Percentiles rank a stretch among this genome's conserved stretches.
phyloP scores from a whole-genome alignment of 139 green algal genomes.

The Ettlia oleoabundans region DNA sequence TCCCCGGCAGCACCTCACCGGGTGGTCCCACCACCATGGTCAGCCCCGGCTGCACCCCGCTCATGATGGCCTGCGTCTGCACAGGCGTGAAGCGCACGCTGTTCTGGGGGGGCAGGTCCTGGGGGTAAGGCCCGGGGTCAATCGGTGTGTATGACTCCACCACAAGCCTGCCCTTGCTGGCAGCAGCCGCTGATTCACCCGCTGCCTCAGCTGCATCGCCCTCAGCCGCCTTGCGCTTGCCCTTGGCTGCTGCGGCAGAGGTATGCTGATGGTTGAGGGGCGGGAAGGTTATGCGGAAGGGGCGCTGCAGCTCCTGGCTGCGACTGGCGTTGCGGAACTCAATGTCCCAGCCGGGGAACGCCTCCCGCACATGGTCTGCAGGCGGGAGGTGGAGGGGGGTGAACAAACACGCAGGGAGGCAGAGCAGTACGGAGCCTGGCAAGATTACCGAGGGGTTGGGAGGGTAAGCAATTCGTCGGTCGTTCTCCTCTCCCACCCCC shows the following conservation, averaged over 20 bases:
- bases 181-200: conserved; percentile 18
- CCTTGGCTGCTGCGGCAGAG: not conserved
- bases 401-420: not conserved
- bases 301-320: conserved; percentile 49
- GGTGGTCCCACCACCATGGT: conserved; percentile 97
- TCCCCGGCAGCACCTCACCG: conserved; percentile 4
- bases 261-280: conserved; percentile 35
- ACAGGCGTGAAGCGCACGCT: conserved; percentile 93
- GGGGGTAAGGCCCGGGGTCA: conserved; percentile 90
- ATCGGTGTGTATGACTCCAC: conserved; percentile 82
- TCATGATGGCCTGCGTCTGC: conserved; percentile 83
- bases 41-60: conserved; percentile 89
- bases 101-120: conserved; percentile 84
- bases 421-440: no score
- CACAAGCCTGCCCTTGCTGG: conserved; percentile 48
- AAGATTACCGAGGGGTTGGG: no score
- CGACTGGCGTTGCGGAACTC: conserved; percentile 45
- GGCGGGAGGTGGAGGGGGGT: not conserved
- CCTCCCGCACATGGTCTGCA: conserved; percentile 81
- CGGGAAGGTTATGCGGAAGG: conserved; percentile 91
- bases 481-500: no score
- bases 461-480: no score
- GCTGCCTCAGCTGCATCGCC: not conserved
- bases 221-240: conserved; percentile 47
- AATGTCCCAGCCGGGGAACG: conserved; percentile 84